Conservation (phyloP, 2,329 filamentous ascomycete species). For the Diaporthe australafricana region DNA sequence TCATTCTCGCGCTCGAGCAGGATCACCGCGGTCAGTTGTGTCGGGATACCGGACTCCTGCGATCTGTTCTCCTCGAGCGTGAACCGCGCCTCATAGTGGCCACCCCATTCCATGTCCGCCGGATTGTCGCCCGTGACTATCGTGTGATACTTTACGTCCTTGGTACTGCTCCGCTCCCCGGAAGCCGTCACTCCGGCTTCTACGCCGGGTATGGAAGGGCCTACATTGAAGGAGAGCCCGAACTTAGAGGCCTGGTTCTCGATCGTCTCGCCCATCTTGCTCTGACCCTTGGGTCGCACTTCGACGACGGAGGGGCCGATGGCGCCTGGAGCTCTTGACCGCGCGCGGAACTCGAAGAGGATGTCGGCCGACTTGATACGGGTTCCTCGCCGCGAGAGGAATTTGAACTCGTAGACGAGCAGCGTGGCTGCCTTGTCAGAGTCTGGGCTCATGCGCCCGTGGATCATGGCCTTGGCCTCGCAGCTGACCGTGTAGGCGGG, state of each 20-base stretch:
- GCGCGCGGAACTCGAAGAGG: constrained; percentile 10
- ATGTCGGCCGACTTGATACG: constrained; percentile 10
- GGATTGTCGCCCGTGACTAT: background rate
- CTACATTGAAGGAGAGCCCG: background rate
- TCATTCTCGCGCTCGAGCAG: constrained; percentile 11
- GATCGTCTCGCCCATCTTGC: constrained; percentile 13
- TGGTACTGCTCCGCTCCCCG: background rate
- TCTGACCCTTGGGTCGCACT: background rate
- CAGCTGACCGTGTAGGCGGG: constrained; percentile 9
- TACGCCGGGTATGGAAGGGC: background rate
- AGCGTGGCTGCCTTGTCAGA: constrained; percentile 5
- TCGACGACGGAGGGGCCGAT: background rate
- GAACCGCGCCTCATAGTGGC: constrained; percentile 3
- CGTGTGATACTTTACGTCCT: constrained; percentile 4
- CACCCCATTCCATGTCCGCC: constrained; percentile 7
- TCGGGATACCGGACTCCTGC: constrained; percentile 11
- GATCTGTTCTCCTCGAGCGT: constrained; percentile 10
- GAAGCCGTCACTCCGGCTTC: background rate
- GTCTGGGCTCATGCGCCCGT: background rate
- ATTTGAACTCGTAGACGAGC: constrained; percentile 14
- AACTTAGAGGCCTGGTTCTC: background rate
- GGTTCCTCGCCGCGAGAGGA: constrained; percentile 1
- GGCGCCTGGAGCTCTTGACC: background rate
- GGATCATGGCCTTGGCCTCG: constrained; percentile 12
- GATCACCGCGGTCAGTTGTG: constrained; percentile 7